phyloP scores from a whole-genome alignment of 345 rosid species.

The Stellera chamaejasme region DNA sequence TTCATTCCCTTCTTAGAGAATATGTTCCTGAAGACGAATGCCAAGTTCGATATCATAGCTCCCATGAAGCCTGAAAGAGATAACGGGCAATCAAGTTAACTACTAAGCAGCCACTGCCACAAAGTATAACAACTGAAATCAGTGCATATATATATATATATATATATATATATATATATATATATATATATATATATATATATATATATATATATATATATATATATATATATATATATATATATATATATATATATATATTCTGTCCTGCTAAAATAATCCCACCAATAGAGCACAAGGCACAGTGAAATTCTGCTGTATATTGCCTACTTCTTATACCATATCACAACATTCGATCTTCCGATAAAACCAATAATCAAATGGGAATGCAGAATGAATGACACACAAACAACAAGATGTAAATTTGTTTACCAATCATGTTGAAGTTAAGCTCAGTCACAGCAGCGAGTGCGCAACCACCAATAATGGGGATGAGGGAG shows the following conservation, averaged over 20 bases:
- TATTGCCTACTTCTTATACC: no score
- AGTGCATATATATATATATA: no score
- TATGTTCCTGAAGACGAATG: slow-evolving; percentile 90
- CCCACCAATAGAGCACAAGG: no score
- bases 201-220: no score
- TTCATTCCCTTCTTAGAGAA: slow-evolving; percentile 97
- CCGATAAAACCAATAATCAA: background rate
- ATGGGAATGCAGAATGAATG: background rate
- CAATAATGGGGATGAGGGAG: slow-evolving; percentile 90
- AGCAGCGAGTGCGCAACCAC: slow-evolving; percentile 98
- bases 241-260: no score
- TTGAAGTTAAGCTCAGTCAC: slow-evolving; percentile 97
- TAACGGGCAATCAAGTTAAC: slow-evolving; percentile 15
- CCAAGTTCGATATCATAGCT: slow-evolving; percentile 95
- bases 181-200: no score
- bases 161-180: no score
- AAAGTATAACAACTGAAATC: no score
- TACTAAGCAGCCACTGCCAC: background rate
- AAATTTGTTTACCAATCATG: slow-evolving; percentile 59
- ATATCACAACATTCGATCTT: no score
- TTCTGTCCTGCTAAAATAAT: no score
- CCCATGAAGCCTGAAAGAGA: slow-evolving; percentile 87
- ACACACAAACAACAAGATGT: background rate
- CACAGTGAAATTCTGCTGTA: no score
- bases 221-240: no score